Evolutionary conservation across 2,329 filamentous ascomycete genomes (phyloP).

Genomic region (Aureobasidium sp.): DNA sequence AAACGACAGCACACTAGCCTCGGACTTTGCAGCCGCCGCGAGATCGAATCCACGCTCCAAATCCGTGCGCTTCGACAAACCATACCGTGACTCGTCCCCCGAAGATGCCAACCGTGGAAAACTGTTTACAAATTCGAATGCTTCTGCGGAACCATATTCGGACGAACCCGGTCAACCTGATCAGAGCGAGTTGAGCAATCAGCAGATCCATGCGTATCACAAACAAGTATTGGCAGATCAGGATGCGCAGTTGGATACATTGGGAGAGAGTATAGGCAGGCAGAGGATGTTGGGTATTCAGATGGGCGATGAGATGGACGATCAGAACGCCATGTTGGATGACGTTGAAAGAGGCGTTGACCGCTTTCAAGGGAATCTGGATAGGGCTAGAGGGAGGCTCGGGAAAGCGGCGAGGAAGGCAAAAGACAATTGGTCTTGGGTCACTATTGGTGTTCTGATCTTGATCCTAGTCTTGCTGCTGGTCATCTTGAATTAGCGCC

Average conservation of each 20-base stretch:
- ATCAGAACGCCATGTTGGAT: constrained; percentile 80
- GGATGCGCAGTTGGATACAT: constrained; percentile 81
- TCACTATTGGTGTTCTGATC: constrained; percentile 71
- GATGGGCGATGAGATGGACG: constrained; percentile 92
- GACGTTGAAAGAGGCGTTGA: constrained; percentile 80
- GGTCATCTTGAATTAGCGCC: constrained; percentile 7
- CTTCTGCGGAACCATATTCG: constrained; percentile 49
- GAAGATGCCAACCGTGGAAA: constrained; percentile 48
- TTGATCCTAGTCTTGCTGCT: constrained; percentile 77
- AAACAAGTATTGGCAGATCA: constrained; percentile 74
- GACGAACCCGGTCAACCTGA: constrained; percentile 48
- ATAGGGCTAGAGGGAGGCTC: constrained; percentile 66
- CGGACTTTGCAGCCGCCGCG: constrained; percentile 61
- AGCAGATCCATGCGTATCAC: constrained; percentile 84
- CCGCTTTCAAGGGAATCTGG: constrained; percentile 67
- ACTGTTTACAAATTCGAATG: constrained; percentile 41
- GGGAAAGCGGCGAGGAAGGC: constrained; percentile 66
- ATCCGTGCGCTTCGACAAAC: constrained; percentile 79
- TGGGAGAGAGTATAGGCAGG: constrained; percentile 79
- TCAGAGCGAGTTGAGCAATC: constrained; percentile 60
- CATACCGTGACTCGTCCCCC: constrained; percentile 20
- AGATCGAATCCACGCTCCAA: constrained; percentile 43
- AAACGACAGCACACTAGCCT: constrained; percentile 56
- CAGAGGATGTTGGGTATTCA: constrained; percentile 91
- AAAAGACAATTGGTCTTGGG: constrained; percentile 81